These are phyloP conservation scores for Aspergillus sclerotialis DNA, from an alignment of 2,329 filamentous ascomycete species.

Conservation along the genomic window DNA sequence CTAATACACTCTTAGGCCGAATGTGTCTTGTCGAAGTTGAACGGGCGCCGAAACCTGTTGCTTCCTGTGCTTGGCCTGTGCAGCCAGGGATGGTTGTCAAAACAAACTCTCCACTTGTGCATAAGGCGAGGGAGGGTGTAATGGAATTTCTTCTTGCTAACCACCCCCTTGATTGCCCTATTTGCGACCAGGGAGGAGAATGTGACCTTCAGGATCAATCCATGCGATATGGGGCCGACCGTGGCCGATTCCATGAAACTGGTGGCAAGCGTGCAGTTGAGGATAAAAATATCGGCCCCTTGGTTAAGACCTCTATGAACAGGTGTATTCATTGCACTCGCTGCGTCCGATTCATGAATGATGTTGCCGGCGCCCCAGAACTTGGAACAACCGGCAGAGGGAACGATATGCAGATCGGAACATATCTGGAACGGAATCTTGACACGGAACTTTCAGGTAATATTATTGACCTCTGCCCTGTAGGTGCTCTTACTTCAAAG, in stretches of 20 bases:
- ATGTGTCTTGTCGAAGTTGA: constrained; percentile 99
- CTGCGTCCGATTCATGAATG: constrained; percentile 96
- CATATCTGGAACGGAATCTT: constrained; percentile 89
- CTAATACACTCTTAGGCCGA: constrained; percentile 45
- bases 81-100: constrained; percentile 99
- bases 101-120: constrained; percentile 89
- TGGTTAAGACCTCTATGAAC: constrained; percentile 99
- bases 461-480: constrained; percentile 95
- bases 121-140: constrained; percentile 97
- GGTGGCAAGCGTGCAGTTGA: constrained; percentile 95
- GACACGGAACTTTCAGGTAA: constrained; percentile 95
- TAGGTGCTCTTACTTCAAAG: constrained; percentile 93
- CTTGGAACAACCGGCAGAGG: constrained; percentile 90
- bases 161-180: constrained; percentile 90
- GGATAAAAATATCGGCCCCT: constrained; percentile 97
- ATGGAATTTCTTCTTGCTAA: constrained; percentile 99
- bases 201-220: constrained; percentile 99
- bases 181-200: constrained; percentile 98
- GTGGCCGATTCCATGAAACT: constrained; percentile 93
- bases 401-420: constrained; percentile 96
- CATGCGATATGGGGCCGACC: constrained; percentile 94
- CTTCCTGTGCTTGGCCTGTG: constrained; percentile 97
- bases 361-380: constrained; percentile 91
- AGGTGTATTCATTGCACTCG: constrained; percentile 98
- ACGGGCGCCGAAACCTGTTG: constrained; percentile 89